Base-by-base conservation (phyloP, 2,329 filamentous ascomycete genomes). In the Penicillium sp. region DNA sequence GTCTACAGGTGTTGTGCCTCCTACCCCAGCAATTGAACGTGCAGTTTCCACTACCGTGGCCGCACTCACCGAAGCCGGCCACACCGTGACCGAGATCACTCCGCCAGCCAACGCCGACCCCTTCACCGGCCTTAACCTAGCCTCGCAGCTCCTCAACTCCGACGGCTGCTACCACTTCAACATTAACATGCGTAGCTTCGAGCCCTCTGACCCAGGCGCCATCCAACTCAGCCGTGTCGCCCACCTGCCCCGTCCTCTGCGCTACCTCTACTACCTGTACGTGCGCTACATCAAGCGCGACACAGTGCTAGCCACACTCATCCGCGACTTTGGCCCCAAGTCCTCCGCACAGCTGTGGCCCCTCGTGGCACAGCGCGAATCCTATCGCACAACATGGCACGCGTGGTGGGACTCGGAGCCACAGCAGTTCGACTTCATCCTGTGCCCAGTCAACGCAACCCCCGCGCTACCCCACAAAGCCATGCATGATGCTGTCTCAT, bases 211-310 rank as follows among this genome's bases (percentile, higher is more conserved):
- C 65, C 72, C 79, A 0, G 91, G 91, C 13, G 89, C 88, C 2
- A 78, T 77, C 23, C 86, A 91, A 66, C 83, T 96, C 75, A 78
- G 81, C 46, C 82, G 79, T 59, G 83, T 91, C 65, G 89, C 90
- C 75, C 77, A 75, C 37, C 78, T 95, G 12, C 86, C 89, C 12
- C 75, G 83, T 6, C 82, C 86, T 4, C 64, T 95, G 58, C 89
- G 89, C 66, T 95, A 87, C 67, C 63, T 93, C n/a, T 89, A 95
- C 74, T 93, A 90, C 66, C 80, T 90, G 5, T 96, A 87, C 80
- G 85, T 93, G n/a, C 86, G 86, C 62, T 95, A 95, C 67, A 75
- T 96, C 54, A 81, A 83, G 46, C 74, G 83, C 9, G 90, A 96
- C 66, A 68, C 75, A 1, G 71, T 91, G 42, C 95, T 89, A 87